Base-by-base conservation (phyloP, 768 basidiomycete genomes). In the Calocybe indica region DNA sequence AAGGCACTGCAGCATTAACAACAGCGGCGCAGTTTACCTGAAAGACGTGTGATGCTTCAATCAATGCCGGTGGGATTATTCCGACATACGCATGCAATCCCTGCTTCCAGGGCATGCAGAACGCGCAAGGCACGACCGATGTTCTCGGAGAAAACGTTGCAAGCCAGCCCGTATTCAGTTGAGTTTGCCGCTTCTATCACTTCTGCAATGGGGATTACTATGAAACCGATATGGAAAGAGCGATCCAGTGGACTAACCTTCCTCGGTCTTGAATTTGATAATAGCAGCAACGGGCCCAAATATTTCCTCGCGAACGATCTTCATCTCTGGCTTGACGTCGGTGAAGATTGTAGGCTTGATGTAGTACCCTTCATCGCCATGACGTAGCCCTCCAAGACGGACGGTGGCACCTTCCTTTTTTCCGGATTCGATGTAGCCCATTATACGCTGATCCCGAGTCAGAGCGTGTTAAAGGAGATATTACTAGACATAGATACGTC, bases 201-300 rank as follows among this genome's bases (percentile, higher is more conserved):
- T 42, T 80, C 76, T 1, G 70, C 68, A n/a, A 29, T 9, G 13
- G 10, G 22, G 33, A 29, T 15, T 30, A 15, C 33, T 31, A 43
- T 33, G 10, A 29, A 31, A n/a, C 10, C 14, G 5, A 15, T 10
- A 6, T 38, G n/a, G 15, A 2, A 37, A 7, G 6, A 49, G 11
- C 15, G 39, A 8, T 47, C 12, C 5, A 32, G 11, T n/a, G 6
- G 14, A 49, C 43, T 8, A 12, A 49, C 48, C 48, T 44, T 43
- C 71, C 47, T 74, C 76, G 10, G 40, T 71, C 52, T 78, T 75
- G 68, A 88, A 88, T 56, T 79, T 79, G 65, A 78, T 71, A 35
- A 88, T 64, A 31, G 79, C 82, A 47, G 79, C 76, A 38, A 85
- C 82, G 3, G 85, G 83, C 28, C 83, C 83, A 53, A 85, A 85